Base-by-base conservation (phyloP, 2,329 filamentous ascomycete genomes). In the Xylaria sp. region DNA sequence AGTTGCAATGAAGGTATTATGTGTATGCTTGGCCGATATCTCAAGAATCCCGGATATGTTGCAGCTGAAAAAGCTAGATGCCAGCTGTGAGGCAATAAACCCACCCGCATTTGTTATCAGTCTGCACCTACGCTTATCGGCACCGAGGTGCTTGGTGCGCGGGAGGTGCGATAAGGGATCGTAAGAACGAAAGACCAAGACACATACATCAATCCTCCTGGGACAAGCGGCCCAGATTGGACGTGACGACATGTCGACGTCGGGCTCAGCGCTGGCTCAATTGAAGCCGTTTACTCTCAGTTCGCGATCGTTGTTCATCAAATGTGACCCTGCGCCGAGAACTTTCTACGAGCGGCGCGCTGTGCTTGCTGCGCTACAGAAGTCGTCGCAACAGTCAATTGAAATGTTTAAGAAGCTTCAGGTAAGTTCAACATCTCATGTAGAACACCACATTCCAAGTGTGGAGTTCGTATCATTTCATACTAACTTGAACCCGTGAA, bases 311-410 rank as follows among this genome's bases (percentile, higher is more conserved):
- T 64, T 89, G 39, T 84, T 85, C 67, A 73, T 89, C 70, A 82
- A 81, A 46, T 87, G 88, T 23, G 76, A 79, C n/a, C 88, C 87
- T 15, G 74, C 82, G 13, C 87, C 88, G 12, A 74, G 79, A n/a
- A 85, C 72, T 56, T 84, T 89, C 72, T 81, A 82, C 37, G 86
- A 89, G 78, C 84, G 87, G 7, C 85, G 87, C 28, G 86, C 86
- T 8, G 81, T 89, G 23, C 79, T 89, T 41, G 83, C 84, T 52
- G 81, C 84, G 34, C 79, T 89, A 25, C 83, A 87, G 65, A 72
- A 66, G 34, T 34, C 69, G 18, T 70, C 75, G 50, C 63, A 69
- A 34, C 69, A 75, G 54, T 78, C 80, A 1, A 81, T 89, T 54
- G 85, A 89, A 50, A 80, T 84, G 44, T 89, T 89, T 76, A 86